Evolutionary conservation across 2,329 filamentous ascomycete genomes (phyloP).

Genomic region (Drechmeria coniospora): DNA sequence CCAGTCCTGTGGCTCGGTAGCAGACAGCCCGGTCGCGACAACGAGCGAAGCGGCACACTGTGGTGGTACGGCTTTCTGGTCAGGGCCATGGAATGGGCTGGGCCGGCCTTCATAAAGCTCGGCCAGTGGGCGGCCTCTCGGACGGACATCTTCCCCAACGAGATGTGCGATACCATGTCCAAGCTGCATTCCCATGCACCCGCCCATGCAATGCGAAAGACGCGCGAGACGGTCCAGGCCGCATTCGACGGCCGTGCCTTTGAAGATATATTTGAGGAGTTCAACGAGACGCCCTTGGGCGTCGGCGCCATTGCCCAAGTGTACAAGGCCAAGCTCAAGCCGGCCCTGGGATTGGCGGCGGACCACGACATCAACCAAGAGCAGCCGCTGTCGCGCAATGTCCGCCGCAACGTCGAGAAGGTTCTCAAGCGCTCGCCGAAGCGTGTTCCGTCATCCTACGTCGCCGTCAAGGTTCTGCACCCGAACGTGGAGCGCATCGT

Average conservation of each 20-base stretch:
- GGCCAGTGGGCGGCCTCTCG: conserved; percentile 97
- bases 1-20: conserved; percentile 69
- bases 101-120: conserved; percentile 95
- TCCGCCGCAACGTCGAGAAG: conserved; percentile 69
- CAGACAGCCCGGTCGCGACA: conserved; percentile 45
- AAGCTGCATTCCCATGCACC: conserved; percentile 89
- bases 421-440: conserved; percentile 77
- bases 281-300: conserved; percentile 74
- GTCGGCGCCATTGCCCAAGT: conserved; percentile 96
- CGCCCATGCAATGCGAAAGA: conserved; percentile 69
- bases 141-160: conserved; percentile 86
- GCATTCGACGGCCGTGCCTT: conserved; percentile 72
- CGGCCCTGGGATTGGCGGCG: conserved; percentile 52
- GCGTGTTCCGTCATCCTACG: conserved; percentile 76
- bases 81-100: conserved; percentile 76
- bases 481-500: conserved; percentile 82
- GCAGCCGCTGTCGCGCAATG: conserved; percentile 46
- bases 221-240: conserved; percentile 61
- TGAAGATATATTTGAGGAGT: conserved; percentile 91
- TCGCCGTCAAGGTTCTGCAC: conserved; percentile 92
- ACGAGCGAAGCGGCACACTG: conserved; percentile 66
- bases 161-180: conserved; percentile 89
- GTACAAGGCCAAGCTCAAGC: conserved; percentile 85
- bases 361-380: conserved; percentile 31
- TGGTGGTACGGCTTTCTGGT: conserved; percentile 95